Conservation (phyloP, 768 basidiomycete species). For the Collybiopsis confluens region DNA sequence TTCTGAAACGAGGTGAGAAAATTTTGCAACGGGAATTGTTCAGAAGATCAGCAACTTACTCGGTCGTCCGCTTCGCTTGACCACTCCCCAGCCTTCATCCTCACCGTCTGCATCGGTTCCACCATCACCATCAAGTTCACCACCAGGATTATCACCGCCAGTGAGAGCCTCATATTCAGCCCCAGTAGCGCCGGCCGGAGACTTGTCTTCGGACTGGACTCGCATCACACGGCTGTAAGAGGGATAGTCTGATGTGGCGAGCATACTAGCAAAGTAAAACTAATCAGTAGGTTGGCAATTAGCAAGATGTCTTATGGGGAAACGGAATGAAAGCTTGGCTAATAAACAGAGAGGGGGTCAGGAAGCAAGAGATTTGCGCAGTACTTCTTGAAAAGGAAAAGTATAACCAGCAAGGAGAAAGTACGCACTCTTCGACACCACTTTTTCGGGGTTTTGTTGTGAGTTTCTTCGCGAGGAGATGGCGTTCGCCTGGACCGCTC, state of each 20-base stretch:
- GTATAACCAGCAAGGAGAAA: not conserved
- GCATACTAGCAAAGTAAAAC: conserved; percentile 43
- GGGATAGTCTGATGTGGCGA: conserved; percentile 53
- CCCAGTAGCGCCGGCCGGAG: conserved; percentile 68
- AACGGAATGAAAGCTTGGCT: not conserved
- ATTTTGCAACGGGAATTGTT: not conserved
- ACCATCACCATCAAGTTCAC: conserved; percentile 9
- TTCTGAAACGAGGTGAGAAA: not conserved
- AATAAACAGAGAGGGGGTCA: not conserved
- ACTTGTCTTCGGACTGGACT: conserved; percentile 55
- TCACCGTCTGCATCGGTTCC: conserved; percentile 64
- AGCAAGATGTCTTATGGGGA: too few species aligned
- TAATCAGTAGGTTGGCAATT: conserved; percentile 2
- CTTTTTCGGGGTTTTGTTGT: conserved; percentile 65
- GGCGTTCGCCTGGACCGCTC: not conserved
- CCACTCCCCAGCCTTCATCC: conserved; percentile 79
- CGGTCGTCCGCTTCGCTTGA: conserved; percentile 47
- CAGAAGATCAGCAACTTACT: conserved; percentile 27
- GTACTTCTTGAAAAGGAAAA: not conserved
- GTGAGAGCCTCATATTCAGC: conserved; percentile 69
- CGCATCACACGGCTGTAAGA: conserved; percentile 65
- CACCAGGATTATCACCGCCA: conserved; percentile 17
- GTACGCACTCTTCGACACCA: conserved; percentile 63
- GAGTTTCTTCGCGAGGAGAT: conserved; percentile 55
- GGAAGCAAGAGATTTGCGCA: not conserved